Evolutionary conservation across 2,329 filamentous ascomycete species (phyloP).

Genomic region (Scorias spongiosa): DNA sequence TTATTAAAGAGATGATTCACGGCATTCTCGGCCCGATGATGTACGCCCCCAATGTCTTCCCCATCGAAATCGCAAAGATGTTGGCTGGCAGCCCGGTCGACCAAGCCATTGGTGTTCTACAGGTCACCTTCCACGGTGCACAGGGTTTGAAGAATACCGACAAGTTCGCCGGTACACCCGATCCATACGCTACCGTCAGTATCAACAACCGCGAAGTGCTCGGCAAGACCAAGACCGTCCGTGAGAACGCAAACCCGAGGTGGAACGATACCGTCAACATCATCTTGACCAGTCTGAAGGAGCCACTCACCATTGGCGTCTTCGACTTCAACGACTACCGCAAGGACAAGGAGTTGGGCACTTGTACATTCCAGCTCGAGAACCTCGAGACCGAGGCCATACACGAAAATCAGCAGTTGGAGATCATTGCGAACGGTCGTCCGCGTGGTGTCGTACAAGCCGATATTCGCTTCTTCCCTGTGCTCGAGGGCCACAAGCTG

Average conservation of each 20-base stretch:
- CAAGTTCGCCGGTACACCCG: constrained; percentile 79
- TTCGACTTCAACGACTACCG: constrained; percentile 92
- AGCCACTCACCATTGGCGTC: constrained; percentile 68
- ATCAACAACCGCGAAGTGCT: constrained; percentile 71
- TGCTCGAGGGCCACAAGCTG: constrained; percentile 56
- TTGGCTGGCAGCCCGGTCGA: constrained; percentile 85
- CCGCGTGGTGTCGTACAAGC: constrained; percentile 62
- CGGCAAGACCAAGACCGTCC: constrained; percentile 75
- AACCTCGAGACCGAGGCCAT: constrained; percentile 61
- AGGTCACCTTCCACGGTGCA: constrained; percentile 79
- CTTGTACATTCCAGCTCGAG: constrained; percentile 73
- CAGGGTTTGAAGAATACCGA: constrained; percentile 89
- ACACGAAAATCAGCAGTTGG: constrained; percentile 71
- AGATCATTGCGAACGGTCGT: constrained; percentile 73
- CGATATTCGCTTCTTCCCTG: constrained; percentile 90
- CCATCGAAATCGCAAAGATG: constrained; percentile 97
- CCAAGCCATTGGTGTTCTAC: constrained; percentile 86
- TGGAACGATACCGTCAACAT: constrained; percentile 98
- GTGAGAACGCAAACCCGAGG: constrained; percentile 69
- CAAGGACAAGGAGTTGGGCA: constrained; percentile 90
- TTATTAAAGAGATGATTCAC: constrained; percentile 94
- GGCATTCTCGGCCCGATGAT: constrained; percentile 91
- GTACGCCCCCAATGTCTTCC: constrained; percentile 95
- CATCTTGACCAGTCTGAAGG: constrained; percentile 80
- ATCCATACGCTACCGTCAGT: constrained; percentile 76